Base-by-base conservation (phyloP, 2,329 filamentous ascomycete species). In the Alternaria ventricosa region DNA sequence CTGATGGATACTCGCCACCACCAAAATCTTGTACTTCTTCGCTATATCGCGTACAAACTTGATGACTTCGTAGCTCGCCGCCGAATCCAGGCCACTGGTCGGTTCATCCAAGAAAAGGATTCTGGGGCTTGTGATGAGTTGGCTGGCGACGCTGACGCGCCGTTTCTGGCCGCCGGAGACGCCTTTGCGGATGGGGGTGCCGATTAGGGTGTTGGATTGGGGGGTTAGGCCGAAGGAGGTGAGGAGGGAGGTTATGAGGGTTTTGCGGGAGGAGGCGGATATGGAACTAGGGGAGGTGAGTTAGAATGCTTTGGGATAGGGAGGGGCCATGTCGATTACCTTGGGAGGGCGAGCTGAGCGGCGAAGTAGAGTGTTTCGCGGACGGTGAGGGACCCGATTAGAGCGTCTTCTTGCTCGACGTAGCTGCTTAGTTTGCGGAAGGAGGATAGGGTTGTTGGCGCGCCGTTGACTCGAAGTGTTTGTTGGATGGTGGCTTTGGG, bases 131-230 rank as follows among this genome's bases (percentile, higher is more conserved):
- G 92, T 95, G 72, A 96, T 92, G 36, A 97, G 85, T 74, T 93
- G 92, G 65, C 90, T 92, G 1, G 92, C 93, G 6, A 96, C 89
- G 69, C 91, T 92, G 8, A 95, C 85, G 55, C 93, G 86, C 43
- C 92, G 86, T 83, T 96, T 96, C 82, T 97, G 93, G 1, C 93
- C 93, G 53, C 93, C 93, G 66, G 90, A 93, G 61, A 97, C 89
- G 13, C 93, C 93, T 79, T 94, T 96, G 11, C 89, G 87, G 66
- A 96, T 90, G 0, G 92, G 91, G 1, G 93, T 96, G 41, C 93
- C 93, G 67, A 96, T 89, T 47, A 96, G 81, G 4, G 89, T 90
- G 65, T 92, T 82, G 3, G 89, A 85, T 74, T 94, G 92, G 3
- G 85, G 84, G 25, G 86, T 84, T 3, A 97, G 86, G 12, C 93